Evolutionary conservation across 305 asterid species (phyloP), one percentile per base, ranked within the genome.

Genomic region (Caryopteris hybrid): DNA sequence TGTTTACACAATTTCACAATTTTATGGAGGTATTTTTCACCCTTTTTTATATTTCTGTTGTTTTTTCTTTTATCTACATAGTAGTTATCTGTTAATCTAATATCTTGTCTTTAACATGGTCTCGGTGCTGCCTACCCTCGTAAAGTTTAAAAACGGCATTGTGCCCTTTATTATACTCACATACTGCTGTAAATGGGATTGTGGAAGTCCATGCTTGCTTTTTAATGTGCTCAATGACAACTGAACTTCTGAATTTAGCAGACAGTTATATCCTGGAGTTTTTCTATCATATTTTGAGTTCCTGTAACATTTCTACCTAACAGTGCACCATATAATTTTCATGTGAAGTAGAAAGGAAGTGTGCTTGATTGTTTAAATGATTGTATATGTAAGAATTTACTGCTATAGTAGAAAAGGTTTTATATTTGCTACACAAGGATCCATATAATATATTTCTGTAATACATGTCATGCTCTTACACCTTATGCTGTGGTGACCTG

Each of bases 1-100:
- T 95, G 99, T 92, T 95, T 71, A 84, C 87, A 0, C 99, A 95
- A 79, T 91, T 95, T 70, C 98, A 95, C 82, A 95, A 95, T 82
- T 95, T 92, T 86, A 92, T 92, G 97, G 99, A 95, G 97, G 99
- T 94, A 80, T 17, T 62, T 5, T 52, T 54, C 41, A 8, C 53
- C 51, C 14, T 66, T 20, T 12, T 63, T 17, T 1, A 25, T 25
- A 25, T 45, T 42, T 63, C 25, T 29, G 8, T 63, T 7, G 8
- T 33, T 16, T 59, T 61, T 69, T 14, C 2, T 10, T 42, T 27
- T 14, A 57, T 71, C 47, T 29, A 52, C 7, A 36, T 52, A 45
- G 23, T 13, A 18, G 16, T 55, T 42, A n/a, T 50, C 10, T 23
- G 54, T 58, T 12, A 29, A 53, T 52, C 38, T 22, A 27, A 18